Percentiles rank a stretch among this genome's conserved stretches.
Conservation (phyloP, 441 rosid species). For the Aleurites moluccanus region DNA sequence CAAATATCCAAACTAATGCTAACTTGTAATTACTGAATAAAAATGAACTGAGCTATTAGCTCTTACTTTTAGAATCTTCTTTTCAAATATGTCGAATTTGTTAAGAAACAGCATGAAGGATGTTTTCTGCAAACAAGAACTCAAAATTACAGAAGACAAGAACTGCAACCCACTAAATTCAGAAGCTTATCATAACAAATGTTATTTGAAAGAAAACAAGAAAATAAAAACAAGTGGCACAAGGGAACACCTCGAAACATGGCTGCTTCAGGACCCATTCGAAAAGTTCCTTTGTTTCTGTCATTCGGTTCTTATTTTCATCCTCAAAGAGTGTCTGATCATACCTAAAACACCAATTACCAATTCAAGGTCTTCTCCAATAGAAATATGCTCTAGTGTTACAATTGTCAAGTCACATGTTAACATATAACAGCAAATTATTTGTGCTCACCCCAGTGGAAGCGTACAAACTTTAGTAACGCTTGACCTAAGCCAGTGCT, state of each 20-base stretch:
- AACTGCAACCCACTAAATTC: neutral
- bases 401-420: neutral
- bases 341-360: constrained; percentile 49
- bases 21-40: neutral
- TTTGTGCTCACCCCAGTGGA: neutral
- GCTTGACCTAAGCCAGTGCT: neutral
- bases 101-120: constrained; percentile 95
- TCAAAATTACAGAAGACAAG: neutral
- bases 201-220: neutral
- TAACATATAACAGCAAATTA: neutral
- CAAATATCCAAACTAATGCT: constrained; percentile 1
- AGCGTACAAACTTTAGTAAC: neutral
- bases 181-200: neutral
- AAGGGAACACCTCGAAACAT: constrained; percentile 77
- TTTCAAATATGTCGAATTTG: constrained; percentile 95
- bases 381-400: neutral
- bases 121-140: constrained; percentile 67
- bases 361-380: neutral
- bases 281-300: constrained; percentile 88
- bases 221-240: constrained; percentile 3
- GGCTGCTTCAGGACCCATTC: constrained; percentile 99
- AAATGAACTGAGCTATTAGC: neutral
- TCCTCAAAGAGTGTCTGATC: constrained; percentile 95
- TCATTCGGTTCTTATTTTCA: constrained; percentile 85
- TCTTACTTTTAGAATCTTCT: constrained; percentile 84